A percentile compares a stretch with the other conserved stretches of the same genome.
Conservation (phyloP, 345 rosid species). For the Aegle marmelos region DNA sequence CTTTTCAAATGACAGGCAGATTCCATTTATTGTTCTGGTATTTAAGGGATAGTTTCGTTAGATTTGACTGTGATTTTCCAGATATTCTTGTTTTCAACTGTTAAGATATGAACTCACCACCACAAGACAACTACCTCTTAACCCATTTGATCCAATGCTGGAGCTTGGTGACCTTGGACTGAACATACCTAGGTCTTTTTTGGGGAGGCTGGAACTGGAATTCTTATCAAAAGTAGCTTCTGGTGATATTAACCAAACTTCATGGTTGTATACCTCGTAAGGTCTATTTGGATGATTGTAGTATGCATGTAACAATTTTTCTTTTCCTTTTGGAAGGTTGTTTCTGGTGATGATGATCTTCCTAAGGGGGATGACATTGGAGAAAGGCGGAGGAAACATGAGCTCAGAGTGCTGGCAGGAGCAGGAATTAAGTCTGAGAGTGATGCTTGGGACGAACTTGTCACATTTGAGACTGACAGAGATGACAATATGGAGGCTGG, state of each 20-base stretch:
- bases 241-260: background rate
- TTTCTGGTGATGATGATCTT: slow-evolving; percentile 86
- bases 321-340: slow-evolving; percentile 35
- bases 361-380: slow-evolving; percentile 92
- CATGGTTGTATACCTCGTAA: background rate
- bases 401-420: slow-evolving; percentile 71
- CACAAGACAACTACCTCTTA: no score
- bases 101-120: no score
- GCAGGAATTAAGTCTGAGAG: slow-evolving; percentile 72
- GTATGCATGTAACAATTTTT: background rate
- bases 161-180: no score
- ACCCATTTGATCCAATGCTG: no score
- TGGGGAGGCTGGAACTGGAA: no score
- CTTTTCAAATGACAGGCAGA: no score
- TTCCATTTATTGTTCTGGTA: no score
- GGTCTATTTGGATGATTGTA: background rate
- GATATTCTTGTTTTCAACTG: no score
- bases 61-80: no score
- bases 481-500: slow-evolving; percentile 19
- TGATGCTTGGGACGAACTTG: slow-evolving; percentile 40
- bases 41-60: no score
- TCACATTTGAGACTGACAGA: slow-evolving; percentile 29
- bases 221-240: no score
- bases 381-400: slow-evolving; percentile 85
- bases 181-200: no score